A percentile compares a stretch with the other conserved stretches of the same genome.
These are phyloP conservation scores for Kokia cookei DNA, from an alignment of 441 rosid species.

Conservation along the genomic window DNA sequence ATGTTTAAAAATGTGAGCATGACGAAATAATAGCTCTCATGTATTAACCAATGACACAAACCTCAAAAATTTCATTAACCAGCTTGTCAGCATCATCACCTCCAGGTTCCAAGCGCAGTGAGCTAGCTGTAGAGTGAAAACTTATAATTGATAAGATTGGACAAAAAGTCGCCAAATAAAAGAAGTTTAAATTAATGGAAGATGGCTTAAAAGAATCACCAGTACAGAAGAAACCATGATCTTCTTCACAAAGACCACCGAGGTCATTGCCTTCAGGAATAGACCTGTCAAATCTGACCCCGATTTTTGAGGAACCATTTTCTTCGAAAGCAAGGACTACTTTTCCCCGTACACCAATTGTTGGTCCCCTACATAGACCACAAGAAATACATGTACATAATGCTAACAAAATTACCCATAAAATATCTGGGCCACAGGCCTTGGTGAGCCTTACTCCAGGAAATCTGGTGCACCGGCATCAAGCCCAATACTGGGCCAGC, in stretches of 20 bases:
- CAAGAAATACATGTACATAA: background rate
- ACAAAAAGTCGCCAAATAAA: background rate
- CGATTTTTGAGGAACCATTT: constrained; percentile 81
- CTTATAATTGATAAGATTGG: background rate
- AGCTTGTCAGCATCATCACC: constrained; percentile 82
- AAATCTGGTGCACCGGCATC: background rate
- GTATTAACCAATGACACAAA: constrained; percentile 17
- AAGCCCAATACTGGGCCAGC: background rate
- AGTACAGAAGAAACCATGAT: constrained; percentile 88
- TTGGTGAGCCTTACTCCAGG: background rate
- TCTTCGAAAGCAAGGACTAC: constrained; percentile 93
- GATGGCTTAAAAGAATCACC: constrained; percentile 34
- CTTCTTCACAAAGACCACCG: constrained; percentile 93
- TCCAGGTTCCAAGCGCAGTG: constrained; percentile 73
- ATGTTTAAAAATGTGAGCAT: background rate
- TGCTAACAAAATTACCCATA: background rate
- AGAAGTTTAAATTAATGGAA: background rate
- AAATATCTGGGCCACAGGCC: background rate
- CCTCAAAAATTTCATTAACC: constrained; percentile 93
- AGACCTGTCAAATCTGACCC: constrained; percentile 89
- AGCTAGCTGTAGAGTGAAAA: background rate
- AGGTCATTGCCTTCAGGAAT: constrained; percentile 93
- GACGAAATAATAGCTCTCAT: background rate
- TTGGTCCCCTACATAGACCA: constrained; percentile 63
- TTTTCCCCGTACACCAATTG: constrained; percentile 77